Evolutionary conservation across 108 stramenopile species (phyloP).

Genomic region (Fistulifera pelliculosa): DNA sequence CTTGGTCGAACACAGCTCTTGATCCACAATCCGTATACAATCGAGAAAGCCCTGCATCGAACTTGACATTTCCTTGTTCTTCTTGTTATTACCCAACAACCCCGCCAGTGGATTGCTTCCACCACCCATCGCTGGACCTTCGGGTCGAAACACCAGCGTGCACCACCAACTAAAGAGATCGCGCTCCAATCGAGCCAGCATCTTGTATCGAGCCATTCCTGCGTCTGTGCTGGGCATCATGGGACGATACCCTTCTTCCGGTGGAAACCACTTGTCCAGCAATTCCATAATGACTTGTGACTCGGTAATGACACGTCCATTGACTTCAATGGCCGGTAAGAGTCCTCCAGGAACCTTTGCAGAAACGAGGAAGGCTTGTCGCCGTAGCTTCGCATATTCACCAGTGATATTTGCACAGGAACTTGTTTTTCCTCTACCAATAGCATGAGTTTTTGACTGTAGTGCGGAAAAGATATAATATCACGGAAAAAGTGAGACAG

Average conservation of each 20-base stretch:
- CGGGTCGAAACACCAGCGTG: slow-evolving; percentile 74
- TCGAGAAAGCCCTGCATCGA: slow-evolving; percentile 73
- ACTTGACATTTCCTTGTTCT: slow-evolving; percentile 42
- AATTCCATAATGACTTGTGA: slow-evolving; percentile 86
- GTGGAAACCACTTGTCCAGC: slow-evolving; percentile 69
- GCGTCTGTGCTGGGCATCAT: slow-evolving; percentile 68
- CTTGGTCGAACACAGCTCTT: slow-evolving; percentile 50
- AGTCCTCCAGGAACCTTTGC: slow-evolving; percentile 77
- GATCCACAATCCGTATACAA: slow-evolving; percentile 68
- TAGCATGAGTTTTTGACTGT: slow-evolving; percentile 61
- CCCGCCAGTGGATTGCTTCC: slow-evolving; percentile 28
- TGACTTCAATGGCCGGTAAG: slow-evolving; percentile 80
- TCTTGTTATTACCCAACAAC: slow-evolving; percentile 32
- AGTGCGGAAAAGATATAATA: no score
- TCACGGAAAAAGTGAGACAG: no score
- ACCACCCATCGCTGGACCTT: slow-evolving; percentile 18
- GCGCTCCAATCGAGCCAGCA: slow-evolving; percentile 74
- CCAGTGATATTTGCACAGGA: slow-evolving; percentile 81
- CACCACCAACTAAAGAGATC: slow-evolving; percentile 93
- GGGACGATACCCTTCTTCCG: slow-evolving; percentile 53
- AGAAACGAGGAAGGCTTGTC: slow-evolving; percentile 83
- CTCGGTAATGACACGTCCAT: slow-evolving; percentile 71
- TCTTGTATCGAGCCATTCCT: slow-evolving; percentile 32
- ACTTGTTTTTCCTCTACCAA: slow-evolving; percentile 88
- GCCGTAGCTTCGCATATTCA: slow-evolving; percentile 90